Conservation (phyloP, 106 monocot genomes). For the Platanthera zijinensis region DNA sequence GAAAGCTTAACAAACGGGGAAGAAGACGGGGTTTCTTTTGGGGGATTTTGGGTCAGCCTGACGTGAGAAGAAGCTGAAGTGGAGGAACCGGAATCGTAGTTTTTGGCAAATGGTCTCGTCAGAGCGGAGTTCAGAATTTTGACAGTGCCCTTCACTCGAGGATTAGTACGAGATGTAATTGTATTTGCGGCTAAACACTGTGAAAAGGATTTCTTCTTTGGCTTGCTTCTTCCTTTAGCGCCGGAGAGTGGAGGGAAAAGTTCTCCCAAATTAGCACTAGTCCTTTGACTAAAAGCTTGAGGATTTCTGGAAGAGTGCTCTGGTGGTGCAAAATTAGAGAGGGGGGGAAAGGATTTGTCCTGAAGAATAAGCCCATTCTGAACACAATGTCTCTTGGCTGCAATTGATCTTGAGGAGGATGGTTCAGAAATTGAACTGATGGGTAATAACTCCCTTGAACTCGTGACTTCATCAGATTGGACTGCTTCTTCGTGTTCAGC, state of each 20-base stretch:
- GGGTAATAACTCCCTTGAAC: constrained; percentile 25
- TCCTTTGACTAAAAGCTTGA: constrained; percentile 39
- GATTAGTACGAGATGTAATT: constrained; percentile 39
- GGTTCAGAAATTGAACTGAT: constrained; percentile 19
- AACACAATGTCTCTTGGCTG: constrained; percentile 18
- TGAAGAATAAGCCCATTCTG: constrained; percentile 33
- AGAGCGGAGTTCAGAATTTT: constrained; percentile 18
- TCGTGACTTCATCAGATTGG: constrained; percentile 19
- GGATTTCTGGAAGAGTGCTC: constrained; percentile 52
- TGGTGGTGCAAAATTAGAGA: constrained; percentile 44
- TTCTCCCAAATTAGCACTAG: constrained; percentile 32
- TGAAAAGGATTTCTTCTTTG: constrained; percentile 20
- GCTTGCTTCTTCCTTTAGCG: constrained; percentile 20
- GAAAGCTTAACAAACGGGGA: constrained; percentile 17
- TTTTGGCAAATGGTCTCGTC: constrained; percentile 13
- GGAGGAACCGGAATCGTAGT: constrained; percentile 9
- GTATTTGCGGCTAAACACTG: constrained; percentile 24
- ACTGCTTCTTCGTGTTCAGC: constrained; percentile 14
- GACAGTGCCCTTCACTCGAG: constrained; percentile 18
- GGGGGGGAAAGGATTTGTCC: constrained; percentile 71
- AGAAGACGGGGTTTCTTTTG: not conserved
- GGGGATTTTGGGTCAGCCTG: constrained; percentile 6
- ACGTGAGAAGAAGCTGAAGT: constrained; percentile 19
- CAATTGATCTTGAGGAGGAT: constrained; percentile 10
- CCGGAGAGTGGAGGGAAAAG: constrained; percentile 89